phyloP scores from a whole-genome alignment of 1,284 basidiomycete species.

The Trichosporon coremiiforme region DNA sequence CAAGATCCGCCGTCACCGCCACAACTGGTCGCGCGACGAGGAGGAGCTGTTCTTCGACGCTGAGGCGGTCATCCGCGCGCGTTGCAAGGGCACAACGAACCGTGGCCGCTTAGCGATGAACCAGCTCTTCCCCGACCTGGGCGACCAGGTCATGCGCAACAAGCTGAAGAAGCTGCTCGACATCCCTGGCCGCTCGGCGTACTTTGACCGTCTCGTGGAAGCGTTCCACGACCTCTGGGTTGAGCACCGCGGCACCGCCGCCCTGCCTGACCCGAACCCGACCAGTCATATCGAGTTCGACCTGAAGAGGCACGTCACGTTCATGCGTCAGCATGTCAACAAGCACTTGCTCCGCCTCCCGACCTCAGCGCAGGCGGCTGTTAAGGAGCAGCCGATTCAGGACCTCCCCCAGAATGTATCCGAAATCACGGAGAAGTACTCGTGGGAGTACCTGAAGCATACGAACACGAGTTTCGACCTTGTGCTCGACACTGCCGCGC shows the following conservation, averaged over 20 bases:
- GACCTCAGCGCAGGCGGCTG: slow-evolving; percentile 13
- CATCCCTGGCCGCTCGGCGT: slow-evolving; percentile 68
- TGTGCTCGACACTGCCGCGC: slow-evolving; percentile 22
- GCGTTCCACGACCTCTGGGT: slow-evolving; percentile 77
- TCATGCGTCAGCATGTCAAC: slow-evolving; percentile 76
- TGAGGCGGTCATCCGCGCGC: slow-evolving; percentile 75
- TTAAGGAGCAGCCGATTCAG: slow-evolving; percentile 25
- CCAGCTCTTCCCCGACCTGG: slow-evolving; percentile 71
- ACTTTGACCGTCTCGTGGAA: slow-evolving; percentile 76
- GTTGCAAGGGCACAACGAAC: slow-evolving; percentile 59
- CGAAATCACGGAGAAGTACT: slow-evolving; percentile 66
- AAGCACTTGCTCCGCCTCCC: slow-evolving; percentile 69
- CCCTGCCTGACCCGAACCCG: slow-evolving; percentile 72
- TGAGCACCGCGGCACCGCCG: slow-evolving; percentile 66
- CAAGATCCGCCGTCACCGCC: slow-evolving; percentile 58
- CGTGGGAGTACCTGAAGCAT: slow-evolving; percentile 55
- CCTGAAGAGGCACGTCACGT: slow-evolving; percentile 72
- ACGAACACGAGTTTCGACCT: slow-evolving; percentile 66
- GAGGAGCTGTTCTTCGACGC: slow-evolving; percentile 85
- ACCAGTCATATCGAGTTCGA: slow-evolving; percentile 72
- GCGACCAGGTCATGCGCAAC: slow-evolving; percentile 36
- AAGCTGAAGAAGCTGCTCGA: slow-evolving; percentile 62
- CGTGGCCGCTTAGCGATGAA: slow-evolving; percentile 54
- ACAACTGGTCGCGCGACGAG: slow-evolving; percentile 79
- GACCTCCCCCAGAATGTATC: slow-evolving; percentile 37